Conservation (phyloP, 768 basidiomycete species). For the Agrocybe praecox region DNA sequence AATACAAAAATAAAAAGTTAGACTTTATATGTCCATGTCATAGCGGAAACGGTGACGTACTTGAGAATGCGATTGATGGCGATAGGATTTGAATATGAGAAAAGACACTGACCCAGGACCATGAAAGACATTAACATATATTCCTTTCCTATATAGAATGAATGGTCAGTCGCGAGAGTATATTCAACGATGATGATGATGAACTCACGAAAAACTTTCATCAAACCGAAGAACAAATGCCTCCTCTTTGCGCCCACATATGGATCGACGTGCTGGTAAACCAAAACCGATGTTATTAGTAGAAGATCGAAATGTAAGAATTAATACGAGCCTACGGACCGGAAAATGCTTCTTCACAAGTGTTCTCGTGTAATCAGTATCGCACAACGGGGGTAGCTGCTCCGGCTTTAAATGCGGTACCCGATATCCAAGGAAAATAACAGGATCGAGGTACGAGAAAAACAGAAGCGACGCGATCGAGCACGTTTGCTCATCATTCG, state of each 20-base stretch:
- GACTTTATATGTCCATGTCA: no score
- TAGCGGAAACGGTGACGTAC: no score
- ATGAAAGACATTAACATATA: slow-evolving; percentile 25
- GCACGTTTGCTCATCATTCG: slow-evolving; percentile 55
- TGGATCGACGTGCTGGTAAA: slow-evolving; percentile 37
- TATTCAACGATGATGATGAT: no score
- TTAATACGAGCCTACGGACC: slow-evolving; percentile 16
- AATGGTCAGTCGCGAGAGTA: no score
- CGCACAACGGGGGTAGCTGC: slow-evolving; percentile 61
- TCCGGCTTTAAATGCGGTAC: slow-evolving; percentile 48
- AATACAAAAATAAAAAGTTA: no score
- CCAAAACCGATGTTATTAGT: slow-evolving; percentile 4
- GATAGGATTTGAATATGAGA: neutral
- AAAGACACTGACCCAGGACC: neutral
- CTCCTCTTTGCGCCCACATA: slow-evolving; percentile 38
- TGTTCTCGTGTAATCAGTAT: slow-evolving; percentile 46
- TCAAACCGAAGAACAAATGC: slow-evolving; percentile 49
- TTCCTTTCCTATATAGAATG: slow-evolving; percentile 19
- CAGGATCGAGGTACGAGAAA: slow-evolving; percentile 59
- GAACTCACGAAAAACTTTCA: slow-evolving; percentile 36
- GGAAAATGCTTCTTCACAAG: slow-evolving; percentile 21
- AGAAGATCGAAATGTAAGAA: slow-evolving; percentile 2
- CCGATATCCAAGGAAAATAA: slow-evolving; percentile 47
- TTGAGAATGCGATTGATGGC: neutral
- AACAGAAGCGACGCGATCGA: slow-evolving; percentile 43